Evolutionary conservation across 129 eudicot species (phyloP), one percentile per base, ranked within the genome.

Genomic region (Scalesia atractyloides): DNA sequence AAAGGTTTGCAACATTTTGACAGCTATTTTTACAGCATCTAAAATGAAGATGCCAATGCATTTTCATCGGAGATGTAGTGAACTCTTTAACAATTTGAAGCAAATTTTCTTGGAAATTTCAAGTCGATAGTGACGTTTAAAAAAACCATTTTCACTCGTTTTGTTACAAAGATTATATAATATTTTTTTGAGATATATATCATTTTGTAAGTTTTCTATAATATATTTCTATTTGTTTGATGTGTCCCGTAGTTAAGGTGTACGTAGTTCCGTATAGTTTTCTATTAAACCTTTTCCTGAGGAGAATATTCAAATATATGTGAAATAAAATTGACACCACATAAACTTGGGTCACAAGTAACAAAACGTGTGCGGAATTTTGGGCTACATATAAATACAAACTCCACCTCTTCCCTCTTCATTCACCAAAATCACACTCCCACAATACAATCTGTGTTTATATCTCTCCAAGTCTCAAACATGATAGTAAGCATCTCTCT

Each of bases 401-500:
- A 53, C 30, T 12, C 15, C 65, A 53, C 2, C 8, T 2, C 22
- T 20, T 48, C 36, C 17, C 5, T 52, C 64, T 51, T 5, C 34
- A 36, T 36, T 53, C 64, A 52, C 51, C 46, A 69, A 50, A 60
- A 69, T 67, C 24, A 67, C 72, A 44, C 57, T 67, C 58, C 6
- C 16, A 26, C 36, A 48, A 49, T 46, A 26, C 48, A 10, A 16
- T 48, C 48, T 49, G 37, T 26, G 49, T 24, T 46, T 15, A 3
- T 16, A 22, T 19, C 66, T 26, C 68, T 3, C 48, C 3, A 54
- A 43, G 36, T 24, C 41, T 63, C 64, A 64, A 18, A 58, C 34
- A 77, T 77, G 86, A 72, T 79, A 20, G 86, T 82, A 16, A 77
- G 83, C 58, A 50, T 54, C 70, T 57, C 75, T 59, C 80, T 46